A percentile compares a stretch with the other conserved stretches of the same genome.
phyloP scores from a whole-genome alignment of 2,329 filamentous ascomycete genomes.

The Pseudogymnoascus sp. region DNA sequence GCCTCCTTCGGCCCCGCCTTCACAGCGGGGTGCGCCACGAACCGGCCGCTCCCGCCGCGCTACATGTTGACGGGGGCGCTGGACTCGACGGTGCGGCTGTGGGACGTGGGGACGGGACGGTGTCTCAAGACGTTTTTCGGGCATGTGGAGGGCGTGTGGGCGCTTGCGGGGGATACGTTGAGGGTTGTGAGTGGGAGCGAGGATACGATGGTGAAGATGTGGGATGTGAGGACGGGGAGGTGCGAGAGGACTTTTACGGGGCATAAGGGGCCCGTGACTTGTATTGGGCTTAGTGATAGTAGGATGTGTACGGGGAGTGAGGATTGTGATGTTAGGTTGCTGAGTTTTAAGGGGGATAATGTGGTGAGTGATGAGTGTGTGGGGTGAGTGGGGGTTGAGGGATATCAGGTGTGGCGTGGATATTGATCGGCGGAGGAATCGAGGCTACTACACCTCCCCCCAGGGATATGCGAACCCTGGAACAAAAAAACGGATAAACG shows the following conservation, averaged over 20 bases:
- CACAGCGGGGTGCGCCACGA: conserved; percentile 51
- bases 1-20: conserved; percentile 36
- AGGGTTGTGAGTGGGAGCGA: conserved; percentile 84
- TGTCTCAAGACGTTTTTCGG: conserved; percentile 93
- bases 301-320: conserved; percentile 87
- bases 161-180: conserved; percentile 77
- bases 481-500: too few relatives aligned
- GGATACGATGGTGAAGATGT: conserved; percentile 91
- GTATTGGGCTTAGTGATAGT: conserved; percentile 82
- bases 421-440: too few relatives aligned
- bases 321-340: conserved; percentile 82
- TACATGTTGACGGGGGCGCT: conserved; percentile 92
- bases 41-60: conserved; percentile 65
- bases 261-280: conserved; percentile 85
- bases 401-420: neutral
- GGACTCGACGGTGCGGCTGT: conserved; percentile 84
- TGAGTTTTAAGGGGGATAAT: conserved; percentile 49
- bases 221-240: conserved; percentile 85
- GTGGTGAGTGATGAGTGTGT: too few relatives aligned
- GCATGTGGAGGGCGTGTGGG: conserved; percentile 94
- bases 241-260: conserved; percentile 90
- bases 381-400: too few relatives aligned
- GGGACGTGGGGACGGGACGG: conserved; percentile 75
- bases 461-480: too few relatives aligned
- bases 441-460: too few relatives aligned